A percentile compares a stretch with the other conserved stretches of the same genome.
Conservation (phyloP, 805 yeast genomes). For the Tetrapisispora pingtungensis region DNA sequence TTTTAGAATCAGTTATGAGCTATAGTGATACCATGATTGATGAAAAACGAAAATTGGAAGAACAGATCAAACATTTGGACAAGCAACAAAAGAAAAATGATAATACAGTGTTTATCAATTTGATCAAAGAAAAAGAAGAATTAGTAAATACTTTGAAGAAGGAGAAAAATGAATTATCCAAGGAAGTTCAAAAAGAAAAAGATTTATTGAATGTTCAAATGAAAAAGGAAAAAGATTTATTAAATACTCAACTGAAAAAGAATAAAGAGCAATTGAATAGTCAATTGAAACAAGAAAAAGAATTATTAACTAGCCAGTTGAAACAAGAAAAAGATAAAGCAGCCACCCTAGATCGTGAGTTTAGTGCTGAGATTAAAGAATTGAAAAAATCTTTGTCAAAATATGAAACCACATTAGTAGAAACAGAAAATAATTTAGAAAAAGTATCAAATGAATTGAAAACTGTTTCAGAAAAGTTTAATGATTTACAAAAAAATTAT, state of each 20-base stretch:
- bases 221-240: constrained; percentile 37
- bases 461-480: constrained; percentile 9
- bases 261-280: constrained; percentile 28
- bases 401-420: constrained; percentile 14
- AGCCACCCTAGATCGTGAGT: constrained; percentile 59
- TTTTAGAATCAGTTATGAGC: constrained; percentile 5
- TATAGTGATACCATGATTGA: constrained; percentile 2
- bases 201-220: constrained; percentile 27
- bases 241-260: neutral
- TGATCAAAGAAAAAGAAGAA: constrained; percentile 36
- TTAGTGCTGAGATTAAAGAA: constrained; percentile 55
- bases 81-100: constrained; percentile 1
- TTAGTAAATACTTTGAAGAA: constrained; percentile 49
- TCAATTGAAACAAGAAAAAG: constrained; percentile 36
- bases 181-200: constrained; percentile 35
- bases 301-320: constrained; percentile 7
- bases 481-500: constrained; percentile 20
- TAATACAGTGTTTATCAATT: constrained; percentile 15
- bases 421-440: neutral
- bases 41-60: constrained; percentile 2
- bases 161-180: neutral
- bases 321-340: constrained; percentile 26
- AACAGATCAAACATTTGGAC: neutral
- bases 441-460: constrained; percentile 1
- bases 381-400: constrained; percentile 38